Conservation (phyloP, 23 red algal genomes). For the Gracilaria vermiculophylla region DNA sequence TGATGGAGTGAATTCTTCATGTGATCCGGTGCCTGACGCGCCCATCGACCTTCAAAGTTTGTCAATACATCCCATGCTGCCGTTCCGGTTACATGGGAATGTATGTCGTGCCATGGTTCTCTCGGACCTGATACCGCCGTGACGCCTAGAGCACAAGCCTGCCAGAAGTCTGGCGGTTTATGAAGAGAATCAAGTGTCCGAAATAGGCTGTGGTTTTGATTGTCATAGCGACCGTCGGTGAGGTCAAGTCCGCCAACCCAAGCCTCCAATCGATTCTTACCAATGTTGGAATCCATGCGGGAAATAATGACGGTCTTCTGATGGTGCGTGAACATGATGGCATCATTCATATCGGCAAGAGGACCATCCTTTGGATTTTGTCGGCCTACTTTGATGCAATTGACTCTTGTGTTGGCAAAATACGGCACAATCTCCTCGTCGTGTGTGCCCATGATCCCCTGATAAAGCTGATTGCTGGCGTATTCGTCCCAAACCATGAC, state of each 20-base stretch:
- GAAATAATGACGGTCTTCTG: slow-evolving; percentile 72
- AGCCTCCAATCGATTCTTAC: slow-evolving; percentile 66
- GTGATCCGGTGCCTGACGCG: slow-evolving; percentile 45
- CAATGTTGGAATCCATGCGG: slow-evolving; percentile 20
- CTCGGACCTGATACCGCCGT: slow-evolving; percentile 57
- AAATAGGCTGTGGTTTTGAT: slow-evolving; percentile 68
- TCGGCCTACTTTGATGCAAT: slow-evolving; percentile 68
- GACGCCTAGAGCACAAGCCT: slow-evolving; percentile 44
- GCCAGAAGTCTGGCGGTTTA: slow-evolving; percentile 67
- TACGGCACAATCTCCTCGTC: slow-evolving; percentile 71
- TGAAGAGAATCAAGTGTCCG: slow-evolving; percentile 57
- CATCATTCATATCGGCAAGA: slow-evolving; percentile 51
- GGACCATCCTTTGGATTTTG: slow-evolving; percentile 70
- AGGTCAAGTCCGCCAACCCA: slow-evolving; percentile 79
- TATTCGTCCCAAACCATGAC: slow-evolving; percentile 87
- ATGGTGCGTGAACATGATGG: slow-evolving; percentile 79
- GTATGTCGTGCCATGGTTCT: slow-evolving; percentile 83
- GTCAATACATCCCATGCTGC: slow-evolving; percentile 75
- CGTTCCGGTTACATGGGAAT: slow-evolving; percentile 37
- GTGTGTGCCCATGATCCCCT: slow-evolving; percentile 78
- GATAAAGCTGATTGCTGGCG: slow-evolving; percentile 49
- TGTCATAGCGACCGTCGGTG: slow-evolving; percentile 81
- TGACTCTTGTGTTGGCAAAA: slow-evolving; percentile 54
- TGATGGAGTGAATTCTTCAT: slow-evolving; percentile 32
- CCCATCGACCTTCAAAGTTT: slow-evolving; percentile 82